Conservation (phyloP, 345 rosid genomes). For the Chamaenerion angustifolium region DNA sequence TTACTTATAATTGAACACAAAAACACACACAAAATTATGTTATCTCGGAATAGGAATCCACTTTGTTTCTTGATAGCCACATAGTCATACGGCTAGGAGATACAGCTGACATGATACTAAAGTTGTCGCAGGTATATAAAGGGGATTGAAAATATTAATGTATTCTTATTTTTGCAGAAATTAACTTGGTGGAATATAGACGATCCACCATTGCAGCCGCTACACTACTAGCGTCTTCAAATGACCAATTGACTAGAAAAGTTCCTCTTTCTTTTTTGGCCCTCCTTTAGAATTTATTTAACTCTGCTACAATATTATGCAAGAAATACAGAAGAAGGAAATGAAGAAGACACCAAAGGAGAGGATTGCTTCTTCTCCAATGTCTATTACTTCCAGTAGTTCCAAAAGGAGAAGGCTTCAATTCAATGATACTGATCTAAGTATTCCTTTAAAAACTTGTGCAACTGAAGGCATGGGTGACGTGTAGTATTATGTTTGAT, state of each 20-base stretch:
- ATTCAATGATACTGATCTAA: constrained; percentile 22
- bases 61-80: too few relatives aligned
- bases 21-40: too few relatives aligned
- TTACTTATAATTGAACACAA: neutral
- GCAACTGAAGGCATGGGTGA: too few relatives aligned
- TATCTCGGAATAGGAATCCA: too few relatives aligned
- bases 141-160: neutral
- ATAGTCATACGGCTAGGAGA: too few relatives aligned
- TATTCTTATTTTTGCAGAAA: constrained; percentile 29
- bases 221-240: constrained; percentile 45
- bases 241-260: constrained; percentile 32
- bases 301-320: constrained; percentile 43
- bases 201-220: constrained; percentile 74
- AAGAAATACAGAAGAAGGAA: constrained; percentile 34
- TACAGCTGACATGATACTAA: too few relatives aligned
- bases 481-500: too few relatives aligned
- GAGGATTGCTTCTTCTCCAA: constrained; percentile 15
- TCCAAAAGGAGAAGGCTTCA: constrained; percentile 40
- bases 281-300: constrained; percentile 42
- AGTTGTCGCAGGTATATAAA: too few relatives aligned
- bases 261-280: too few relatives aligned
- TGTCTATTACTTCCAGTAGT: constrained; percentile 14
- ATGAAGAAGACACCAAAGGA: constrained; percentile 31
- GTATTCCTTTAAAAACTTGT: constrained; percentile 28
- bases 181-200: constrained; percentile 40